A percentile compares a stretch with the other conserved stretches of the same genome.
These are phyloP conservation scores for Aotearoamyces nothofagi DNA, from an alignment of 2,329 filamentous ascomycete species.

Conservation along the genomic window DNA sequence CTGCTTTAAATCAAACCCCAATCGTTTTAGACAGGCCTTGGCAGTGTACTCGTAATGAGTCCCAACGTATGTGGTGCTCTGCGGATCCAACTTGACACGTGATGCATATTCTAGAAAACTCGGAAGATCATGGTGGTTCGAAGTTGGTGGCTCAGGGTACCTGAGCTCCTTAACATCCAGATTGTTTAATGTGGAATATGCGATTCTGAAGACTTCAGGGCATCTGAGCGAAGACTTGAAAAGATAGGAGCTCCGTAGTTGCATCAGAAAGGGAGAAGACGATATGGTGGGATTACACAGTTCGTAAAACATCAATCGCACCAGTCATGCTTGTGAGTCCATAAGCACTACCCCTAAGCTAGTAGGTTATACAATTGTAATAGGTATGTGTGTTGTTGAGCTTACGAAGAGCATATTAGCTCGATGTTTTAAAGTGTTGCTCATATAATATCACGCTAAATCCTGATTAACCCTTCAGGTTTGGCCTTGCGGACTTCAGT, in stretches of 20 bases:
- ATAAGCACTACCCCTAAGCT: too few relatives aligned
- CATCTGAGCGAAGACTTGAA: neutral
- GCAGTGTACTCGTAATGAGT: conserved; percentile 67
- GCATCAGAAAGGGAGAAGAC: neutral
- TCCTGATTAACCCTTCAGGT: too few relatives aligned
- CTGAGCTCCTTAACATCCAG: conserved; percentile 17
- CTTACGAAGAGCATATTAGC: too few relatives aligned
- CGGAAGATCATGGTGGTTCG: conserved; percentile 44
- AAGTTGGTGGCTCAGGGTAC: conserved; percentile 30
- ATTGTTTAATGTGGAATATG: conserved; percentile 12
- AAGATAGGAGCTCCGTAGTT: neutral
- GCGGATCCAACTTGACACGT: conserved; percentile 35
- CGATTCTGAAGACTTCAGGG: conserved; percentile 4
- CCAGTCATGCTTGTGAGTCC: too few relatives aligned
- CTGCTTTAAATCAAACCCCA: conserved; percentile 50
- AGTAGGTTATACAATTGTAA: too few relatives aligned
- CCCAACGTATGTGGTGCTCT: conserved; percentile 49
- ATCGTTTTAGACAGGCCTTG: conserved; percentile 34
- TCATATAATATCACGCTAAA: too few relatives aligned
- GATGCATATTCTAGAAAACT: conserved; percentile 50
- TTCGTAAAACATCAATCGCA: too few relatives aligned
- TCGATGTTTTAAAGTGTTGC: too few relatives aligned
- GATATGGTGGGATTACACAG: too few relatives aligned
- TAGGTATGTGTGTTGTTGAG: too few relatives aligned
- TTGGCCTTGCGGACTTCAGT: too few relatives aligned